These are phyloP conservation scores for Talaromyces sp. DNA, from an alignment of 2,329 filamentous ascomycete species.

Conservation along the genomic window DNA sequence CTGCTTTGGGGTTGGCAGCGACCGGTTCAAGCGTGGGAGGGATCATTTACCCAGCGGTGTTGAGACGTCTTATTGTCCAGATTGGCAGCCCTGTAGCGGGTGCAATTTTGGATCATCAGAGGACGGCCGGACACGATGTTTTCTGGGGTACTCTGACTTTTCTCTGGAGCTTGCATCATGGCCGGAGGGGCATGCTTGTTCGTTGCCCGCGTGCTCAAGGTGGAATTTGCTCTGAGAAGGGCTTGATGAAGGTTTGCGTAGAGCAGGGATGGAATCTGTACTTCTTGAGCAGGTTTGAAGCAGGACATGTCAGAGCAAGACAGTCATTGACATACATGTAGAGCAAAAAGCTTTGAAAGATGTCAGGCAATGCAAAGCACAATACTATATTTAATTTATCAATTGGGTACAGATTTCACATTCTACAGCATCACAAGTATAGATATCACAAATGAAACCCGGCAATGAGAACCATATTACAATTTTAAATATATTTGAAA, in stretches of 20 bases:
- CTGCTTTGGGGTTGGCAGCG: slow-evolving; percentile 43
- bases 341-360: no score
- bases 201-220: background rate
- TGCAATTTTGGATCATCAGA: background rate
- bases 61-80: slow-evolving; percentile 45
- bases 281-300: no score
- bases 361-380: no score
- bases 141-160: background rate
- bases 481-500: no score
- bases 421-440: no score
- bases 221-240: background rate
- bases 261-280: no score
- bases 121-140: background rate
- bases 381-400: no score
- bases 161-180: background rate
- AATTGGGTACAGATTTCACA: no score
- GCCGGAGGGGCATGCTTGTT: background rate
- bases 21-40: slow-evolving; percentile 48
- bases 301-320: no score
- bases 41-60: slow-evolving; percentile 45
- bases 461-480: no score
- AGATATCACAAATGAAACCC: no score
- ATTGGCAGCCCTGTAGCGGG: slow-evolving; percentile 23
- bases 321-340: no score
- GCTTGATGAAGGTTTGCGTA: background rate